A percentile compares a stretch with the other conserved stretches of the same genome.
Conservation (phyloP, 495 filamentous ascomycete genomes). For the Penicillium ochrochloron region DNA sequence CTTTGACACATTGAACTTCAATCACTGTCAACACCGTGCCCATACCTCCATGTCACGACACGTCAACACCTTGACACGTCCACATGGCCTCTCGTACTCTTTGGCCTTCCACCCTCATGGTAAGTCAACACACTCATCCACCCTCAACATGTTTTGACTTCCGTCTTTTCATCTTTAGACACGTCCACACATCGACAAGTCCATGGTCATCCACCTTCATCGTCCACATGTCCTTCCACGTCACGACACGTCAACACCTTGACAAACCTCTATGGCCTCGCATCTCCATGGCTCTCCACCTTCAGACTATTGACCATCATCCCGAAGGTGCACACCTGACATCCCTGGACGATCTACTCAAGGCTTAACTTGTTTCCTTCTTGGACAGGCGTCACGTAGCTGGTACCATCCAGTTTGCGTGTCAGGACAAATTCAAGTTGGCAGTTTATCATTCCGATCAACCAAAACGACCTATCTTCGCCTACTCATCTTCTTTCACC, state of each 20-base stretch:
- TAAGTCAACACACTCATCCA: not conserved
- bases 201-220: not conserved
- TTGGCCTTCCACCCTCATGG: not conserved
- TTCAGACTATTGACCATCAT: not conserved
- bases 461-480: too few relatives aligned
- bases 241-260: too few relatives aligned
- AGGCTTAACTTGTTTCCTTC: not conserved
- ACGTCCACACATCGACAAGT: not conserved
- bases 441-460: too few relatives aligned
- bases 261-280: not conserved
- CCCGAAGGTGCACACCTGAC: not conserved
- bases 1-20: slow-evolving; percentile 5
- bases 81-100: not conserved
- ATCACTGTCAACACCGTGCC: slow-evolving; percentile 2
- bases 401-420: not conserved
- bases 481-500: too few relatives aligned
- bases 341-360: not conserved
- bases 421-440: slow-evolving; percentile 4
- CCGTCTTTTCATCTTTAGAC: not conserved
- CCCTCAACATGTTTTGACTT: not conserved
- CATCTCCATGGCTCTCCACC: not conserved
- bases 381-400: not conserved
- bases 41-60: not conserved
- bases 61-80: slow-evolving; percentile 2
- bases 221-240: not conserved